A percentile compares a stretch with the other conserved stretches of the same genome.
Conservation (phyloP, 2,329 filamentous ascomycete species). For the Coniochaeta ligniaria region DNA sequence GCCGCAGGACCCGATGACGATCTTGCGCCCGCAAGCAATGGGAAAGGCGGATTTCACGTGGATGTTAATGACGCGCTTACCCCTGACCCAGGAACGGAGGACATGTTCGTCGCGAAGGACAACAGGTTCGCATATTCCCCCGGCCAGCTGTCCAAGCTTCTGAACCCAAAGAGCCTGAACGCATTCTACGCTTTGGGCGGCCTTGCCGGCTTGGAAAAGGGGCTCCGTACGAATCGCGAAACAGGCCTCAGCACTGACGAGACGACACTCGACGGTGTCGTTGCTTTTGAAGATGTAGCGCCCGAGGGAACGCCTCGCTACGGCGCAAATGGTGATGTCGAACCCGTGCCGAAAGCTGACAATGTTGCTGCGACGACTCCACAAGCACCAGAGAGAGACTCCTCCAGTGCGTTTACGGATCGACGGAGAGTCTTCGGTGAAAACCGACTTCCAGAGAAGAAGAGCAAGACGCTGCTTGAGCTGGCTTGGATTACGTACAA, state of each 20-base stretch:
- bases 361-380: conserved; percentile 5
- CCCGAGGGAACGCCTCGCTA: conserved; percentile 25
- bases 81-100: conserved; percentile 66
- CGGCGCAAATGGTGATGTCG: conserved; percentile 23
- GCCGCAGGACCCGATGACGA: neutral
- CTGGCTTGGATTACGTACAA: conserved; percentile 63
- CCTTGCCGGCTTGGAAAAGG: conserved; percentile 64
- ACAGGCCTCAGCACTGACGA: conserved; percentile 68
- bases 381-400: conserved; percentile 4
- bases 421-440: conserved; percentile 50
- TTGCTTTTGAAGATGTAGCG: conserved; percentile 61
- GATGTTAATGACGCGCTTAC: conserved; percentile 48
- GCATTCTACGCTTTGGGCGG: conserved; percentile 73
- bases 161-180: conserved; percentile 71
- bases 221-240: conserved; percentile 57
- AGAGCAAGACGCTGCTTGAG: conserved; percentile 51
- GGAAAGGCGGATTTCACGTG: neutral
- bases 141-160: conserved; percentile 67
- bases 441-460: conserved; percentile 57
- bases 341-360: conserved; percentile 17
- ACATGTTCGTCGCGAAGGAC: conserved; percentile 58
- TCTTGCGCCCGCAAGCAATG: neutral
- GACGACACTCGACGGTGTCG: conserved; percentile 49
- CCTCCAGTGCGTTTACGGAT: conserved; percentile 29
- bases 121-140: conserved; percentile 69